A percentile compares a stretch with the other conserved stretches of the same genome.
phyloP scores from a whole-genome alignment of 768 basidiomycete genomes.

The Leccinum barrowsii region DNA sequence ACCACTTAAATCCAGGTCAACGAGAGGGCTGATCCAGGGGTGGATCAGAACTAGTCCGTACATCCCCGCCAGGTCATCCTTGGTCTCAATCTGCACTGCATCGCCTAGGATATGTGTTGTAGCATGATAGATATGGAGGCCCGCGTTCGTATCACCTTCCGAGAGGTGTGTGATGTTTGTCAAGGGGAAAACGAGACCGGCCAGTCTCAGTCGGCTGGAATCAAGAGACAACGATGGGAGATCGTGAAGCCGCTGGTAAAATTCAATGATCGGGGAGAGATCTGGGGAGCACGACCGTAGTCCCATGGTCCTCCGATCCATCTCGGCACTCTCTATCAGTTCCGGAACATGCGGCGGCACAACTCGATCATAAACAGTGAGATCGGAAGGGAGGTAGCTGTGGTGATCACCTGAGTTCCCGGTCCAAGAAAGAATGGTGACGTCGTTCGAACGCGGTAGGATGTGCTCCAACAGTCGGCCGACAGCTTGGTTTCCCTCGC shows the following conservation, averaged over 20 bases:
- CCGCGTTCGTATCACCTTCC: neutral
- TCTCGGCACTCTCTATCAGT: neutral
- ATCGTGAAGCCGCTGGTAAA: neutral
- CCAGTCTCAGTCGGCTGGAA: neutral
- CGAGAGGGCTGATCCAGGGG: neutral
- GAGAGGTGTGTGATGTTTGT: neutral
- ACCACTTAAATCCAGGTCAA: neutral
- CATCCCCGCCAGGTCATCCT: neutral
- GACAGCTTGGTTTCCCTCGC: neutral
- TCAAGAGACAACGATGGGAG: neutral
- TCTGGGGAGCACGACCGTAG: neutral
- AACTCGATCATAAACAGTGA: neutral
- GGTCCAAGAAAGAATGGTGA: neutral
- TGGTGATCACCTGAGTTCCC: neutral
- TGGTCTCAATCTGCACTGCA: neutral
- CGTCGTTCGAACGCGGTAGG: neutral
- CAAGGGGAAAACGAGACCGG: neutral
- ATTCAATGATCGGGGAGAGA: neutral
- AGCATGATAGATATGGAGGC: neutral
- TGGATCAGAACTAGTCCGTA: neutral
- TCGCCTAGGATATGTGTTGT: neutral
- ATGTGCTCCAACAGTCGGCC: neutral
- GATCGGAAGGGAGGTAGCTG: neutral
- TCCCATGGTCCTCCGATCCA: neutral
- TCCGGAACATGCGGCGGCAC: neutral